Evolutionary conservation across 2,329 filamentous ascomycete species (phyloP), one percentile per base, ranked within the genome.

Genomic region (Colletotrichum navitas): DNA sequence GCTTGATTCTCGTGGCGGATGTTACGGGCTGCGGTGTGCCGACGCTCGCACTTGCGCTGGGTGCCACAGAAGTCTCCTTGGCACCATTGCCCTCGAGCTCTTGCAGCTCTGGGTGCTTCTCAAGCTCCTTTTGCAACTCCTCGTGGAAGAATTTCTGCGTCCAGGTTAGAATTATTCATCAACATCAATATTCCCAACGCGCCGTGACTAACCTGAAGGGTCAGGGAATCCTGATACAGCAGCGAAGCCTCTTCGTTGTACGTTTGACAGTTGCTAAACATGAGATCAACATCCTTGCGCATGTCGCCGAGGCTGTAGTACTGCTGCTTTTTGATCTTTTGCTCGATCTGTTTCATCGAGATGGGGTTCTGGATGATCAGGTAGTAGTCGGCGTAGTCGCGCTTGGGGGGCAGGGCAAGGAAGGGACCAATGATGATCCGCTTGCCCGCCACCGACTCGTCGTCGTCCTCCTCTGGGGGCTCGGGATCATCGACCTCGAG

Each of bases 211-310:
- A 97, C 94, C 88, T 97, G 93, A 82, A 99, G 98, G 66, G 92
- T 87, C 81, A 95, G 95, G 61, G 95, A 95, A 85, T 99, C 96
- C 78, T 93, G 89, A 83, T 95, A 98, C 65, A 99, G 88, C 77
- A 97, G 86, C 81, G 95, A 98, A 69, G 92, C 93, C 79, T 98
- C 96, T 82, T 99, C 97, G 78, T 99, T 99, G 86, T 97, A 99
- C 3, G 93, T 96, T 80, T 94, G 90, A 75, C 95, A 97, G 81
- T 99, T 99, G 79, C 88, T 90, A 80, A 95, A 96, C 82, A 99
- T 89, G 74, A 95, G 84, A 62, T 91, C 89, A 74, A 99, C 91
- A 78, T 99, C 97, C 75, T 89, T 90, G 66, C 90, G 89, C 87
- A 99, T 90, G 76, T 95, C 93, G 78, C 89, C 90, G 72, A 98